Evolutionary conservation across 2,329 filamentous ascomycete species (phyloP).

Genomic region (Cladosporium colombiae): DNA sequence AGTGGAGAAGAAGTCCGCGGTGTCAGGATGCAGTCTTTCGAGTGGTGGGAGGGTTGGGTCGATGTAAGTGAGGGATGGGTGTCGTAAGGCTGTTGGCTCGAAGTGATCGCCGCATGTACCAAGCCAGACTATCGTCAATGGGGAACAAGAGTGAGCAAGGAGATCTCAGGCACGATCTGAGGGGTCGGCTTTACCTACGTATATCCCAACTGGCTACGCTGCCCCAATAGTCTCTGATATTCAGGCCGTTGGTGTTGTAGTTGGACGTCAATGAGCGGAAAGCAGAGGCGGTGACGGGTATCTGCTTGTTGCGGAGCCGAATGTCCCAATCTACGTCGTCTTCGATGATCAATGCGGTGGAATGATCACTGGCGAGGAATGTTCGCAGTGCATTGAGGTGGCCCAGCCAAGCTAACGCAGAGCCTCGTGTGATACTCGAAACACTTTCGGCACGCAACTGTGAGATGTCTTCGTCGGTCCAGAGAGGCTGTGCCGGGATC

Average conservation of each 20-base stretch:
- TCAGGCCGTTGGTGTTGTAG: background rate
- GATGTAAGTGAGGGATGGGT: slow-evolving; percentile 33
- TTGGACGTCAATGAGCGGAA: slow-evolving; percentile 36
- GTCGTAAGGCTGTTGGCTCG: slow-evolving; percentile 36
- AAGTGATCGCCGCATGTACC: slow-evolving; percentile 47
- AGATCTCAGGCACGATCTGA: too few species aligned
- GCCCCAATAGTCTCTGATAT: slow-evolving; percentile 40
- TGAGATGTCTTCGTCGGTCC: slow-evolving; percentile 40
- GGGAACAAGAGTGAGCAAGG: background rate
- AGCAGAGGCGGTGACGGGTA: slow-evolving; percentile 44
- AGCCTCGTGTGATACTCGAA: slow-evolving; percentile 39
- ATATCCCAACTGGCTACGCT: slow-evolving; percentile 41
- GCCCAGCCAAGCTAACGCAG: slow-evolving; percentile 44
- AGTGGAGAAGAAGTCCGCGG: slow-evolving; percentile 39
- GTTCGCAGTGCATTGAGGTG: slow-evolving; percentile 42
- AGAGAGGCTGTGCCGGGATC: slow-evolving; percentile 41
- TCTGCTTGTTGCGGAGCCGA: slow-evolving; percentile 45
- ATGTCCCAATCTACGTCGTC: slow-evolving; percentile 51
- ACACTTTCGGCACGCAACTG: slow-evolving; percentile 30
- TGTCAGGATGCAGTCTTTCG: slow-evolving; percentile 41
- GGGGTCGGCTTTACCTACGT: slow-evolving; percentile 4
- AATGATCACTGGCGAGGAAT: slow-evolving; percentile 45
- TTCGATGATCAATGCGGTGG: slow-evolving; percentile 47
- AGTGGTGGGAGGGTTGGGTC: slow-evolving; percentile 42
- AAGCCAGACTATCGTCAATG: slow-evolving; percentile 36